A percentile compares a stretch with the other conserved stretches of the same genome.
Evolutionary conservation across 177 flowering plant genomes (phyloP).

Genomic region (Tripterygium wilfordii): DNA sequence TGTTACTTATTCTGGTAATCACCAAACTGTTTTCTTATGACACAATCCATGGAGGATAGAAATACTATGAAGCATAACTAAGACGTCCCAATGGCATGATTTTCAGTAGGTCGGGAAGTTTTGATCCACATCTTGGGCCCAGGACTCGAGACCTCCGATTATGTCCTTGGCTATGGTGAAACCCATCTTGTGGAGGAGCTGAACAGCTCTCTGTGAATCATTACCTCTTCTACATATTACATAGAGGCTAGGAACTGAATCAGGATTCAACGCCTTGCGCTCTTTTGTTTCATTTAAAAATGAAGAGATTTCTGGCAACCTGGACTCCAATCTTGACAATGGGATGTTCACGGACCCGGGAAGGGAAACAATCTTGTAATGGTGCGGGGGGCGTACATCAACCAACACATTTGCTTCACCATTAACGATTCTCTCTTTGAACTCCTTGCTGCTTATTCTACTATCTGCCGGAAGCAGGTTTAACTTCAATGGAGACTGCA

Average conservation of each 20-base stretch:
- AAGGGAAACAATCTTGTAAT: constrained; percentile 75
- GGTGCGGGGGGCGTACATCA: constrained; percentile 90
- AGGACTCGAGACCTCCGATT: constrained; percentile 79
- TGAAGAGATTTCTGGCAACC: constrained; percentile 42
- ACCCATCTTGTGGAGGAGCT: constrained; percentile 63
- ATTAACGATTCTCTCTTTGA: constrained; percentile 37
- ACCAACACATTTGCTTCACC: constrained; percentile 71
- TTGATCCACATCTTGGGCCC: constrained; percentile 84
- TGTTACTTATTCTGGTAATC: too few relatives aligned
- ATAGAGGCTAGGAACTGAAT: constrained; percentile 38
- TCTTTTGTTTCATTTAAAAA: constrained; percentile 42
- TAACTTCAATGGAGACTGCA: constrained; percentile 72
- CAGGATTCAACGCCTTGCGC: constrained; percentile 11
- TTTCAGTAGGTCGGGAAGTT: constrained; percentile 65
- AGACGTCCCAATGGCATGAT: too few relatives aligned
- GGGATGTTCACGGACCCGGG: constrained; percentile 80
- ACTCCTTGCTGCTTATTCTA: constrained; percentile 77
- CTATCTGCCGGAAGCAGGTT: constrained; percentile 50
- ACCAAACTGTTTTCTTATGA: too few relatives aligned
- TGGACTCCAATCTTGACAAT: constrained; percentile 49
- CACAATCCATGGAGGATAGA: too few relatives aligned
- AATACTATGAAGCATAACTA: too few relatives aligned
- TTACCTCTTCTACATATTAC: constrained; percentile 91
- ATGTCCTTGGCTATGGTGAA: constrained; percentile 68
- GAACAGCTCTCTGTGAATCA: constrained; percentile 95